Percentiles rank a stretch among this genome's conserved stretches.
These are phyloP conservation scores for Asterella californica DNA, from an alignment of 225 moss, liverwort and hornwort genomes.

Conservation along the genomic window DNA sequence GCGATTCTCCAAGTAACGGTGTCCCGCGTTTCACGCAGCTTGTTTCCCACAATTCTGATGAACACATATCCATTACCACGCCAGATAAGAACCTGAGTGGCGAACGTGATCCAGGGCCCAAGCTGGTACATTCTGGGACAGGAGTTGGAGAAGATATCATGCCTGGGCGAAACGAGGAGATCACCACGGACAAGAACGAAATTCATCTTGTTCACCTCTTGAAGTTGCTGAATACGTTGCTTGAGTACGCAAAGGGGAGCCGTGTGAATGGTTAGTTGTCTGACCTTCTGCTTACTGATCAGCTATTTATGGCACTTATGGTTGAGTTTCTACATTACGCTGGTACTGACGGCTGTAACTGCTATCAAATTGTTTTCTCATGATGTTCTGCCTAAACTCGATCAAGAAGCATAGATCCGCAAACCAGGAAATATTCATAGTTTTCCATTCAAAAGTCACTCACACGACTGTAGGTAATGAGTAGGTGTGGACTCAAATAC, in stretches of 20 bases:
- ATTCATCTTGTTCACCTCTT: constrained; percentile 68
- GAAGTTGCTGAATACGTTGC: constrained; percentile 61
- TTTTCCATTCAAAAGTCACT: too few relatives aligned
- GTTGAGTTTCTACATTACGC: too few relatives aligned
- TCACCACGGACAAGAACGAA: constrained; percentile 15
- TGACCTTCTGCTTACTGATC: background rate
- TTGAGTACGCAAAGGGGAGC: constrained; percentile 85
- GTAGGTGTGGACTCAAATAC: too few relatives aligned
- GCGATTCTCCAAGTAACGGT: background rate
- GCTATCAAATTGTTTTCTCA: too few relatives aligned
- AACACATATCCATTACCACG: background rate
- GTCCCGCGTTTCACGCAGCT: background rate
- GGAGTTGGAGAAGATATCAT: background rate
- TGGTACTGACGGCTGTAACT: too few relatives aligned
- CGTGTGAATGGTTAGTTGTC: constrained; percentile 63
- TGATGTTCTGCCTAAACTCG: too few relatives aligned
- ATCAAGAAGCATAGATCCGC: too few relatives aligned
- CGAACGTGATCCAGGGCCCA: background rate
- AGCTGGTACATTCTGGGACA: background rate
- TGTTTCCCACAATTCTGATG: background rate
- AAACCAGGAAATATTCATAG: too few relatives aligned
- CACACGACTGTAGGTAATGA: too few relatives aligned
- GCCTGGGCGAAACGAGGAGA: background rate
- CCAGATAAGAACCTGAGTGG: constrained; percentile 12
- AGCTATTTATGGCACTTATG: too few relatives aligned